Percentiles rank a stretch among this genome's conserved stretches.
Evolutionary conservation across 2,329 filamentous ascomycete genomes (phyloP).

Genomic region (Fusarium devonianum): DNA sequence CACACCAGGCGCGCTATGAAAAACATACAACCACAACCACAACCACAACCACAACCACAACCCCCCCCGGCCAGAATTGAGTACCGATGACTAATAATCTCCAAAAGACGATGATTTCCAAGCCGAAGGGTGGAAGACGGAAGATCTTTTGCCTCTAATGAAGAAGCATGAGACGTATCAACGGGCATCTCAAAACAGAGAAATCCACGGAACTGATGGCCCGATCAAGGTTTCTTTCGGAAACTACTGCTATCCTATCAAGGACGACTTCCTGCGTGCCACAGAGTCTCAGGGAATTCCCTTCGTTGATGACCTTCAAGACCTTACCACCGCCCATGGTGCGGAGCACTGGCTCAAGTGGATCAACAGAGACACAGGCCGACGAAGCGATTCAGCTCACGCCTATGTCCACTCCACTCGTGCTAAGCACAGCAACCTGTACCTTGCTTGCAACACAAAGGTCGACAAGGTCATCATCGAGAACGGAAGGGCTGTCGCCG

Average conservation of each 20-base stretch:
- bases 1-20: too few relatives aligned
- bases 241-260: slow-evolving; percentile 82
- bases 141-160: slow-evolving; percentile 79
- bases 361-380: slow-evolving; percentile 70
- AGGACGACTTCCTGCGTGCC: slow-evolving; percentile 79
- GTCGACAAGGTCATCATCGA: slow-evolving; percentile 80
- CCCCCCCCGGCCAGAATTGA: too few relatives aligned
- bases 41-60: too few relatives aligned
- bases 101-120: slow-evolving; percentile 72
- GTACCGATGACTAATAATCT: background rate
- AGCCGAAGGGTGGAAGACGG: slow-evolving; percentile 79
- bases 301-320: slow-evolving; percentile 77
- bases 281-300: slow-evolving; percentile 77
- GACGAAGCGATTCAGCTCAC: slow-evolving; percentile 78
- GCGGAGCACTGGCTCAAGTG: slow-evolving; percentile 87
- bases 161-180: slow-evolving; percentile 84
- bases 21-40: too few relatives aligned
- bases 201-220: slow-evolving; percentile 78
- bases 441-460: slow-evolving; percentile 78
- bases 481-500: slow-evolving; percentile 73
- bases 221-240: slow-evolving; percentile 85
- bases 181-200: slow-evolving; percentile 66
- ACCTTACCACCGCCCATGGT: slow-evolving; percentile 72
- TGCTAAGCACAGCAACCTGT: slow-evolving; percentile 72
- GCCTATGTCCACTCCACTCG: slow-evolving; percentile 81